Evolutionary conservation across 768 basidiomycete genomes (phyloP).

Genomic region (Lentinula sp.): DNA sequence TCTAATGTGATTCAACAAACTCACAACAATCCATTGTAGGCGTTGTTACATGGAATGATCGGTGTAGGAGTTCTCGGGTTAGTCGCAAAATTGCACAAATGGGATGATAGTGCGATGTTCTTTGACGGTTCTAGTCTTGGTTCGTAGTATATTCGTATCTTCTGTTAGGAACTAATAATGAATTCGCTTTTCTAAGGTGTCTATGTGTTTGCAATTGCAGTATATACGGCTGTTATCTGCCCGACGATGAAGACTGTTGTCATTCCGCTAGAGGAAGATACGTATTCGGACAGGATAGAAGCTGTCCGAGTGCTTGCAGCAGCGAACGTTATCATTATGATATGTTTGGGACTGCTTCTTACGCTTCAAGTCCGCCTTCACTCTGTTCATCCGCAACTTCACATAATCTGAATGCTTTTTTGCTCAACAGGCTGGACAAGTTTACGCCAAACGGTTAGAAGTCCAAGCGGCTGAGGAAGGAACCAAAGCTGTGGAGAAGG

Average conservation of each 20-base stretch:
- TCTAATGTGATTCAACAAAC: neutral
- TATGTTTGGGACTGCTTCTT: conserved; percentile 59
- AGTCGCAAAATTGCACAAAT: conserved; percentile 73
- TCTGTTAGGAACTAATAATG: neutral
- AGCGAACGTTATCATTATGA: conserved; percentile 79
- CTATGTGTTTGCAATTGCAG: conserved; percentile 68
- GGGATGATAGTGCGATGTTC: conserved; percentile 92
- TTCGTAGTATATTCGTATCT: conserved; percentile 27
- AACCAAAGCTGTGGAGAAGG: neutral
- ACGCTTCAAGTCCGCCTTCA: conserved; percentile 53
- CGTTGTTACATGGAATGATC: conserved; percentile 80
- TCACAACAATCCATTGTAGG: conserved; percentile 35
- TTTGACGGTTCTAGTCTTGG: conserved; percentile 90
- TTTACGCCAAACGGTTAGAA: conserved; percentile 50
- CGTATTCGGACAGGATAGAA: conserved; percentile 60
- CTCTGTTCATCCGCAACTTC: conserved; percentile 9
- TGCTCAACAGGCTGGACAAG: conserved; percentile 66
- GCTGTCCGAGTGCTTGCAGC: conserved; percentile 80
- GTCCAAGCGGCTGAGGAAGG: conserved; percentile 4
- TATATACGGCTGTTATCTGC: conserved; percentile 81
- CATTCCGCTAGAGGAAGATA: conserved; percentile 49
- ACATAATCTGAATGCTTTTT: conserved; percentile 6
- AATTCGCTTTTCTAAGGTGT: conserved; percentile 39
- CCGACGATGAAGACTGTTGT: conserved; percentile 75
- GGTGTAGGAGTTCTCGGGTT: conserved; percentile 72